Conservation (phyloP, 441 rosid species). For the Mallotus repandus region DNA sequence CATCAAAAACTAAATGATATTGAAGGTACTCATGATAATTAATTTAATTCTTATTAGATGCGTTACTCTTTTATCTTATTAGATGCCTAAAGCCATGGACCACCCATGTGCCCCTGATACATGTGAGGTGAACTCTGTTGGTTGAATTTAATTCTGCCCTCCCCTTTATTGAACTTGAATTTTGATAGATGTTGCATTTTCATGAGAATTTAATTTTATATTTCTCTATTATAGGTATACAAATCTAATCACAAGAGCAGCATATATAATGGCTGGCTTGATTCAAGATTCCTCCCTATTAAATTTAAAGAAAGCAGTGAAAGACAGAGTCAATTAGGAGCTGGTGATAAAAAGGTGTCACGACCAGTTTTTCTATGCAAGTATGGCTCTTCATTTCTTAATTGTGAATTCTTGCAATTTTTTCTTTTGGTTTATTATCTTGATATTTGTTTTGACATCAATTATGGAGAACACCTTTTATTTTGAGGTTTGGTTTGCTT, state of each 20-base stretch:
- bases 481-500: no score
- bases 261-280: constrained; percentile 45
- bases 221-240: constrained; percentile 52
- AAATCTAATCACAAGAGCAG: constrained; percentile 59
- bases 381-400: constrained; percentile 37
- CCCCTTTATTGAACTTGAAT: constrained; percentile 11
- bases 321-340: constrained; percentile 39
- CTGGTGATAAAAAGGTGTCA: constrained; percentile 33
- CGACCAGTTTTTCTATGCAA: constrained; percentile 55
- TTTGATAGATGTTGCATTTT: background rate
- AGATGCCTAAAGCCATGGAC: constrained; percentile 61
- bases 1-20: no score
- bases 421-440: no score
- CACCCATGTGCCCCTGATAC: constrained; percentile 57
- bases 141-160: constrained; percentile 8
- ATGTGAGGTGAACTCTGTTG: constrained; percentile 45
- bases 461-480: background rate
- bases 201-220: constrained; percentile 8
- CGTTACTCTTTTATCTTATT: no score
- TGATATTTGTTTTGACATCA: no score
- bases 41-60: no score
- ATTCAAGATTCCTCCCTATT: constrained; percentile 53
- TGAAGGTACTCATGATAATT: no score
- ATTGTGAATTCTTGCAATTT: background rate
- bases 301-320: constrained; percentile 53